Evolutionary conservation across 2,329 filamentous ascomycete species (phyloP), one percentile per base, ranked within the genome.

Genomic region (Colletotrichum musicola): DNA sequence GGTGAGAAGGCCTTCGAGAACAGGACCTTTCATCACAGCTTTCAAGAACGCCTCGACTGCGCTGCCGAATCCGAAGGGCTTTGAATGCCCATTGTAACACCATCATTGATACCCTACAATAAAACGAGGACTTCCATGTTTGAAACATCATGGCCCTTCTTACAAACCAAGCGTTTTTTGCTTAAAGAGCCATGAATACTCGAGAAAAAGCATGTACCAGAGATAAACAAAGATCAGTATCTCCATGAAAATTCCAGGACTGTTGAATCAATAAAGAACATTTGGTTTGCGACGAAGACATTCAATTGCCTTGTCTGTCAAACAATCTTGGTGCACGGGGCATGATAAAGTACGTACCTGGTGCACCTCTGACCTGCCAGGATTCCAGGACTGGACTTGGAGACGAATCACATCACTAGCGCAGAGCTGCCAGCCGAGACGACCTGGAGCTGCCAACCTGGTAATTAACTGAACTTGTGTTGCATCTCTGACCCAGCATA

Each of bases 361-460:
- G 2, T 46, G 6, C 56, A 35, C 7, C 18, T 27, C 60, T 38
- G 30, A 46, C 40, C 42, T 64, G 25, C 53, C 42, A 51, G 47
- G 30, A 54, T 44, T 22, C 42, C 30, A 25, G 35, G 16, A 46
- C 18, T 54, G 42, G 27, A 42, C 25, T 14, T 56, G 49, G 62
- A 25, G 27, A 53, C 66, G 56, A 68, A 68, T 68, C 62, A 65
- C 42, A 65, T 65, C 44, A 55, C 55, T 68, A 68, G 65, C 65
- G 65, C 65, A 68, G 62, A 68, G 65, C 55, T 68, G 65, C 42
- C 62, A 68, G 49, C 49, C 47, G 47, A 55, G 47, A 68, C 64
- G 64, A n/a, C 47, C 50, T 65, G 55, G 65, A 68, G 65, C 62
- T 68, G 66, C 66, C 55, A 68, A 68, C 66, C 66, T 68, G 55